These are phyloP conservation scores for Pythium pyrilobum DNA, from an alignment of 352 stramenopile genomes.

Conservation along the genomic window DNA sequence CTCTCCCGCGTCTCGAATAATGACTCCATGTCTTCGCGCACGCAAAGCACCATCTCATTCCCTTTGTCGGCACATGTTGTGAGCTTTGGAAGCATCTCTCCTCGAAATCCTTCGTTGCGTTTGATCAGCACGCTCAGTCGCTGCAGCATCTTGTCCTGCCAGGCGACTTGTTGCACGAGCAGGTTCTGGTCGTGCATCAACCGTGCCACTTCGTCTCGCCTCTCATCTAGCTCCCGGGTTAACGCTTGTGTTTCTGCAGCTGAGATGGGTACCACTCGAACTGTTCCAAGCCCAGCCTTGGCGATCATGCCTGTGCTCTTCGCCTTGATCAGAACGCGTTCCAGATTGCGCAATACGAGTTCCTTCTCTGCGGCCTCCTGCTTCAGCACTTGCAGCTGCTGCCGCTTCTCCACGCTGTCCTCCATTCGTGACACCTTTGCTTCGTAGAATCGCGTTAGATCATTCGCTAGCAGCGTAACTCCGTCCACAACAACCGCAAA, in stretches of 20 bases:
- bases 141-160: slow-evolving; percentile 65
- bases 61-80: slow-evolving; percentile 29
- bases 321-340: slow-evolving; percentile 59
- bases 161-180: slow-evolving; percentile 35
- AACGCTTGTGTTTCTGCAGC: slow-evolving; percentile 37
- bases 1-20: slow-evolving; percentile 34
- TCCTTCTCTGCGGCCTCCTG: slow-evolving; percentile 29
- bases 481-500: slow-evolving; percentile 34
- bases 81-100: slow-evolving; percentile 39
- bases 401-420: slow-evolving; percentile 31
- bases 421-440: slow-evolving; percentile 47
- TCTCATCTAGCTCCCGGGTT: slow-evolving; percentile 34
- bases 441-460: slow-evolving; percentile 56
- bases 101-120: slow-evolving; percentile 56
- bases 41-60: slow-evolving; percentile 50
- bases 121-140: slow-evolving; percentile 63
- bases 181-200: slow-evolving; percentile 35
- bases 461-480: slow-evolving; percentile 29
- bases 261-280: slow-evolving; percentile 59
- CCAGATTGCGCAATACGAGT: slow-evolving; percentile 43
- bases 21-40: slow-evolving; percentile 52
- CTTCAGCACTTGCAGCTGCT: slow-evolving; percentile 26
- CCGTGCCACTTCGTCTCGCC: slow-evolving; percentile 35
- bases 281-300: slow-evolving; percentile 58
- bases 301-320: slow-evolving; percentile 66